phyloP scores from a whole-genome alignment of 2,329 filamentous ascomycete species.

The Penicillium sp. region DNA sequence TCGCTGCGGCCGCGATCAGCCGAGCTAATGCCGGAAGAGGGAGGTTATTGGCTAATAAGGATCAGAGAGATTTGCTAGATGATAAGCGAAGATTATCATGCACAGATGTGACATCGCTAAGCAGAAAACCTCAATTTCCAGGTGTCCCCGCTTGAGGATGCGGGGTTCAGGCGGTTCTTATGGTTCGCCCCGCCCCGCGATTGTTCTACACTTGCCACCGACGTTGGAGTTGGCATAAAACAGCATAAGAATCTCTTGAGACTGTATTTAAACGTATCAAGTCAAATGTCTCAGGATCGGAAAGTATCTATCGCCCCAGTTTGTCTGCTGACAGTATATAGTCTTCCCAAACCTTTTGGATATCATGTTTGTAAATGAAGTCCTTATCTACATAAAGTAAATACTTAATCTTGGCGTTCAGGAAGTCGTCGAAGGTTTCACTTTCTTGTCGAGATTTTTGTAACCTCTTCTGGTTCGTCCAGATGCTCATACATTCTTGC shows the following conservation, averaged over 20 bases:
- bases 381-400: conserved; percentile 44
- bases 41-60: background rate
- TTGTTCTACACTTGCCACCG: background rate
- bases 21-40: background rate
- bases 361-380: conserved; percentile 54
- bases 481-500: conserved; percentile 42
- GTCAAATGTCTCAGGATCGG: background rate
- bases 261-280: no score
- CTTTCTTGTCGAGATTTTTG: conserved; percentile 24
- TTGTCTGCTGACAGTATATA: conserved; percentile 15
- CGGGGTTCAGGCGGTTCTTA: background rate
- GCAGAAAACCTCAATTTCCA: background rate
- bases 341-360: conserved; percentile 44
- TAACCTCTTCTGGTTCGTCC: conserved; percentile 23
- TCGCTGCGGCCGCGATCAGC: background rate
- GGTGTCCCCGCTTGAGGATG: background rate
- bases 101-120: background rate
- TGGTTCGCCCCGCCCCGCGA: background rate
- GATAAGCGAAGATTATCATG: background rate
- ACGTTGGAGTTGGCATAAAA: background rate
- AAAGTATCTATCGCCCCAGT: background rate
- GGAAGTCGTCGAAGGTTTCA: conserved; percentile 37
- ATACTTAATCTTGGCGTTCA: conserved; percentile 39
- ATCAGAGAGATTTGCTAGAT: background rate
- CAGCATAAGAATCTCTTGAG: background rate